phyloP scores from a whole-genome alignment of 176 grass and related monocot species.

The Urochloa ruziziensis region DNA sequence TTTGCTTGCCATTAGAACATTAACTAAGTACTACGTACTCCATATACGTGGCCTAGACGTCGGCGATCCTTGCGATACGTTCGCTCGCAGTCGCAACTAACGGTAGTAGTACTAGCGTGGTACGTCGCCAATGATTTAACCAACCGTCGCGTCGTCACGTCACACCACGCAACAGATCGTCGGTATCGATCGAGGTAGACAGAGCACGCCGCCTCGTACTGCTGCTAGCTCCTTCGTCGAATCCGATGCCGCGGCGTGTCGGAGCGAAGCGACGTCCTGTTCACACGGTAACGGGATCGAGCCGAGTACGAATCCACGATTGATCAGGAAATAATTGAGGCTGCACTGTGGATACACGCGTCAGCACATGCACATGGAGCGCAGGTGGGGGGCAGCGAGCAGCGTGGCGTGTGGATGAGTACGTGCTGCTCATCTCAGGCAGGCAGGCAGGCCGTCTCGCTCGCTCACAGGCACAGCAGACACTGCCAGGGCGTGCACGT shows the following conservation, averaged over 20 bases:
- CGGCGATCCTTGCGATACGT: background rate
- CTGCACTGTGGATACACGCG: background rate
- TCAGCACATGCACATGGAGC: background rate
- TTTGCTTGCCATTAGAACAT: background rate
- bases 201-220: no score
- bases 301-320: background rate
- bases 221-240: background rate
- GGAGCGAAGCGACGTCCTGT: background rate
- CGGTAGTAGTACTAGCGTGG: no score
- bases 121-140: no score
- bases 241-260: background rate
- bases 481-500: background rate
- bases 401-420: background rate
- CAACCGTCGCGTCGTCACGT: no score
- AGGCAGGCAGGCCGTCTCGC: no score
- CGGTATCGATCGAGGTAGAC: no score
- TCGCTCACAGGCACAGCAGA: no score
- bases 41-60: background rate
- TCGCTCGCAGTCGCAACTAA: no score
- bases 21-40: background rate
- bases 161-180: no score
- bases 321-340: background rate
- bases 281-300: background rate
- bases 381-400: no score
- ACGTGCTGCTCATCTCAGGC: background rate